phyloP scores from a whole-genome alignment of 306 rosid genomes.

The Vigna trinervia region DNA sequence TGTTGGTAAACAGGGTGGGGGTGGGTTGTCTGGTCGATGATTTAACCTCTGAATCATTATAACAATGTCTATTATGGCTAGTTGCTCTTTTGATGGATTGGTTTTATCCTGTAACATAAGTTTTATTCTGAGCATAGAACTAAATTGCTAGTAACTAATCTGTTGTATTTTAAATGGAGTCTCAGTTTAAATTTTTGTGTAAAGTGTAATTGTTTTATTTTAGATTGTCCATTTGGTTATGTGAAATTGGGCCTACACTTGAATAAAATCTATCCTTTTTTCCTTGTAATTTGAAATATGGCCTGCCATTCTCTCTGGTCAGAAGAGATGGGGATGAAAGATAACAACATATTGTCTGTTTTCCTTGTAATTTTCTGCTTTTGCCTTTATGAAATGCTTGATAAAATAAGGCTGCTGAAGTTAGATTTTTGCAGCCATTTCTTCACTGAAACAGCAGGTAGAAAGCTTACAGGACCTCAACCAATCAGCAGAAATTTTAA shows the following conservation, averaged over 20 bases:
- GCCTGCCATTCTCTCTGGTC: neutral
- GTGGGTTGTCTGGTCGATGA: too few relatives aligned
- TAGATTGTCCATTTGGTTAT: too few relatives aligned
- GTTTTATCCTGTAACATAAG: too few relatives aligned
- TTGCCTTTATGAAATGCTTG: conserved; percentile 29
- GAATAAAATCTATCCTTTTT: too few relatives aligned
- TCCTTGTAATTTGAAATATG: neutral
- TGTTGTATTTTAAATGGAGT: too few relatives aligned
- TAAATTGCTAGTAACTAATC: too few relatives aligned
- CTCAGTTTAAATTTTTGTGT: too few relatives aligned
- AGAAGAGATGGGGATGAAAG: neutral
- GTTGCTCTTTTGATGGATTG: too few relatives aligned
- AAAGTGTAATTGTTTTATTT: too few relatives aligned
- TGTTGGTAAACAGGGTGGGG: conserved; percentile 13
- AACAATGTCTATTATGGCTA: too few relatives aligned
- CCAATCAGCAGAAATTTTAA: conserved; percentile 73
- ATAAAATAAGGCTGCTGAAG: conserved; percentile 33
- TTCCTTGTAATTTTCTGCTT: conserved; percentile 22
- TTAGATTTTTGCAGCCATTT: conserved; percentile 72
- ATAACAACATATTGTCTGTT: neutral
- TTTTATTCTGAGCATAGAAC: too few relatives aligned
- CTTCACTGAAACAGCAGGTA: conserved; percentile 85
- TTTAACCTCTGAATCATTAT: too few relatives aligned
- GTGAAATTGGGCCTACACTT: neutral
- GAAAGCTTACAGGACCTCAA: conserved; percentile 76